Evolutionary conservation across 1,139 yeast genomes (phyloP), one percentile per base, ranked within the genome.

Genomic region (Taphrina deformans): DNA sequence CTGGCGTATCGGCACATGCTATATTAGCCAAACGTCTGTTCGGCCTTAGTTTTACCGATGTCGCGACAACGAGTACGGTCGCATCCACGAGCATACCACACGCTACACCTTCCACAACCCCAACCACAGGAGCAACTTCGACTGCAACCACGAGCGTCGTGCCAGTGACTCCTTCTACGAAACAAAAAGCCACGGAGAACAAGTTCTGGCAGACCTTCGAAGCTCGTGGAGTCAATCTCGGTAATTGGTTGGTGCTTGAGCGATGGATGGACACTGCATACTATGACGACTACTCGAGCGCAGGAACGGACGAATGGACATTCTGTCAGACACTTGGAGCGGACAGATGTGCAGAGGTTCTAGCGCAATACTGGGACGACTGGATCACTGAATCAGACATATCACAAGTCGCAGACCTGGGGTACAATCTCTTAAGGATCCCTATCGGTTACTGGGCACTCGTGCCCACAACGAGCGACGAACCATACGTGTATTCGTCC

Each of bases 401-500:
- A 71, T 70, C 76, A 52, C 79, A 82, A 66, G 89, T 91, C 65
- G 81, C 83, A 27, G 74, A 74, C n/a, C 83, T 83, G 62, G 97
- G 97, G 0, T 81, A 90, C 69, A 91, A 91, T 76, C 81, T 87
- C 69, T 96, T 90, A 38, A 82, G 97, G 71, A 87, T 91, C 67
- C 97, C 97, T 14, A 84, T 89, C 69, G 96, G 96, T 12, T 90
- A 91, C 78, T 91, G 97, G 97, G 96, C 96, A 0, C 88, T 88
- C 75, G 31, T 59, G 3, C 77, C 80, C 61, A 77, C 80, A 53
- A 76, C 82, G 67, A 80, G 79, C 18, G 78, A 79, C 65, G 97
- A 90, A 73, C 96, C 96, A 9, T 91, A 87, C 74, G 88, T 89
- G 58, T 72, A 75, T 12, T 84, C 83, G 71, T 96, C 96, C 6